A percentile compares a stretch with the other conserved stretches of the same genome.
Conservation (phyloP, 371 early-diverging fungal genomes). For the Mucor indicus region DNA sequence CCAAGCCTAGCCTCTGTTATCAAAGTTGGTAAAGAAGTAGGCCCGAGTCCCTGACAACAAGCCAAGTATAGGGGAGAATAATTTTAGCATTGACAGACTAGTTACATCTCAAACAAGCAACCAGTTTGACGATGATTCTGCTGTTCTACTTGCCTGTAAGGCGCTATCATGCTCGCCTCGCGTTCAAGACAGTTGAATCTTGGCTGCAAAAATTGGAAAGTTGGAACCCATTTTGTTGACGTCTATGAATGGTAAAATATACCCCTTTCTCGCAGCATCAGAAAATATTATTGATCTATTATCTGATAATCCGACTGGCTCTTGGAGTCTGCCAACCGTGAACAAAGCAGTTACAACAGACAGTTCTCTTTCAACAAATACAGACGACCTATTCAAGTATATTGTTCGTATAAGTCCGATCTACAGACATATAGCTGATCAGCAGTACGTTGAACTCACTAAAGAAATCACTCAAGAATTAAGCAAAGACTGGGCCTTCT, state of each 20-base stretch:
- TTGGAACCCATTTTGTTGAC: constrained; percentile 3
- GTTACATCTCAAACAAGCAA: not conserved
- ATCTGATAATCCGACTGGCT: constrained; percentile 4
- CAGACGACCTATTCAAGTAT: constrained; percentile 1
- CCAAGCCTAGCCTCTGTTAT: no score
- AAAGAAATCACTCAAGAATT: constrained; percentile 3
- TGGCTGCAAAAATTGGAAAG: constrained; percentile 7
- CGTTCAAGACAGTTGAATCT: constrained; percentile 4
- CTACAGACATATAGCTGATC: constrained; percentile 5
- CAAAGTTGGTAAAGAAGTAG: no score
- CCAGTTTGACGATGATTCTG: not conserved
- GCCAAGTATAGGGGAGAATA: not conserved
- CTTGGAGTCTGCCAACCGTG: constrained; percentile 2
- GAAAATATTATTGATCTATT: constrained; percentile 5
- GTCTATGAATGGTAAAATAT: constrained; percentile 3
- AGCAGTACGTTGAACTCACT: constrained; percentile 11
- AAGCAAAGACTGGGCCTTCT: constrained; percentile 10
- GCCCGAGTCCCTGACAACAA: no score
- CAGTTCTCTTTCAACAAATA: constrained; percentile 1
- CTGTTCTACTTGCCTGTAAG: not conserved
- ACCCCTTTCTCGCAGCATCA: constrained; percentile 7
- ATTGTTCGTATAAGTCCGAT: not conserved
- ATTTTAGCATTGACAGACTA: not conserved
- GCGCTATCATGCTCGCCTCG: constrained; percentile 1
- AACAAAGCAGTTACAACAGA: constrained; percentile 3